phyloP scores from a whole-genome alignment of 169 alveolate species.

The Cryptosporidium ubiquitum region DNA sequence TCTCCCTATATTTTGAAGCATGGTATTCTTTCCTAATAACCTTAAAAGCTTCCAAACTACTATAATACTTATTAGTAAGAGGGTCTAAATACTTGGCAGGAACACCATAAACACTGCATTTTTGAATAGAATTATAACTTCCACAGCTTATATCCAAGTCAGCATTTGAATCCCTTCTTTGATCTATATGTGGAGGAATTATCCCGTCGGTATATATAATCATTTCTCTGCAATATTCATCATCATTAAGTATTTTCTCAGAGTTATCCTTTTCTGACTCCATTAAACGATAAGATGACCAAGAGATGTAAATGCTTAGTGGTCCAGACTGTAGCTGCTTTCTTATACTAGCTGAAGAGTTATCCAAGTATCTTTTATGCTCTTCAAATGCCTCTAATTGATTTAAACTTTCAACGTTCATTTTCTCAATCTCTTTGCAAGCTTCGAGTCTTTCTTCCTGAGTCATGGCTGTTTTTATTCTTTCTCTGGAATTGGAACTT shows the following conservation, averaged over 20 bases:
- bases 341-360: conserved; percentile 58
- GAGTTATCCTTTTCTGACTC: conserved; percentile 64
- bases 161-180: background rate
- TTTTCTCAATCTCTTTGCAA: conserved; percentile 47
- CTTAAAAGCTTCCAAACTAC: conserved; percentile 54
- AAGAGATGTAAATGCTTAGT: conserved; percentile 35
- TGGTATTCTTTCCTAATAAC: conserved; percentile 44
- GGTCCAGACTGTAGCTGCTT: conserved; percentile 62
- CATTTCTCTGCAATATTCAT: conserved; percentile 60
- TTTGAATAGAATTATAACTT: background rate
- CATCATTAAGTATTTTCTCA: conserved; percentile 9
- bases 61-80: conserved; percentile 41
- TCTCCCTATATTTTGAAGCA: conserved; percentile 4
- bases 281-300: conserved; percentile 72
- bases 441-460: conserved; percentile 61
- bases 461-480: conserved; percentile 8
- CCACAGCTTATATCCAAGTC: background rate
- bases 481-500: background rate
- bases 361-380: conserved; percentile 54
- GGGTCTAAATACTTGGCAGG: conserved; percentile 66
- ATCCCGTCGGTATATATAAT: conserved; percentile 58
- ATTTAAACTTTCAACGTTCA: conserved; percentile 41
- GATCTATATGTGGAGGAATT: conserved; percentile 18
- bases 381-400: conserved; percentile 63
- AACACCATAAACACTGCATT: conserved; percentile 30